phyloP scores from a whole-genome alignment of 2,329 filamentous ascomycete species.

The Ilyonectria mors-panacis region DNA sequence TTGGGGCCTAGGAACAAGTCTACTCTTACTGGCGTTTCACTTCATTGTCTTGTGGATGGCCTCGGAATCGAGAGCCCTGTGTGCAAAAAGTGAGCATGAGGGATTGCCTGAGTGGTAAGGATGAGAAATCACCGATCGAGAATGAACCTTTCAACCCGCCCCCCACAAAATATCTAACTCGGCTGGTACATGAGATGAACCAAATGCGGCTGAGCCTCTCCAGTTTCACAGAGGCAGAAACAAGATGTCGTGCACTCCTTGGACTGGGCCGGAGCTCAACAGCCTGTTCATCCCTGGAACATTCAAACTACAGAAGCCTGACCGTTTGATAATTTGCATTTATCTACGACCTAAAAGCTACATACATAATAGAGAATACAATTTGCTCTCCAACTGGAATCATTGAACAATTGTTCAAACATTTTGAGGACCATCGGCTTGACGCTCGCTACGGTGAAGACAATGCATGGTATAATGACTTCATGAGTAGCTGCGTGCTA shows the following conservation, averaged over 20 bases:
- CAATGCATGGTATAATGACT: too few species aligned
- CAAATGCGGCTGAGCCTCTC: not conserved
- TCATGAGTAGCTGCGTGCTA: too few species aligned
- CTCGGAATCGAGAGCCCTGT: slow-evolving; percentile 52
- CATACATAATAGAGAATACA: not conserved
- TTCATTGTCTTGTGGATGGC: slow-evolving; percentile 54
- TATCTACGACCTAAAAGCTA: not conserved
- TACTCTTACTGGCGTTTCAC: slow-evolving; percentile 53
- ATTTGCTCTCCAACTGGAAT: not conserved
- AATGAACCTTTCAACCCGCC: not conserved
- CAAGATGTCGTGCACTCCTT: too few species aligned
- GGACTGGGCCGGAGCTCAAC: not conserved
- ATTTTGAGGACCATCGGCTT: not conserved
- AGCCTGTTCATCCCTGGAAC: not conserved
- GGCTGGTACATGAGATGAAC: not conserved
- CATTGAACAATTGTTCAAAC: not conserved
- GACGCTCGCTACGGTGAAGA: too few species aligned
- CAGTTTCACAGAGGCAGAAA: not conserved
- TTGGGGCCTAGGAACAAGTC: slow-evolving; percentile 51
- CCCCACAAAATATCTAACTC: not conserved
- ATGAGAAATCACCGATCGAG: not conserved
- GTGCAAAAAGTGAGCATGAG: slow-evolving; percentile 46
- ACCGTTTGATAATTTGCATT: not conserved
- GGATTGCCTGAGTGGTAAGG: slow-evolving; percentile 51
- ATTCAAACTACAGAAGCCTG: not conserved